A percentile compares a stretch with the other conserved stretches of the same genome.
Conservation (phyloP, 495 filamentous ascomycete genomes). For the Talaromyces adpressus region DNA sequence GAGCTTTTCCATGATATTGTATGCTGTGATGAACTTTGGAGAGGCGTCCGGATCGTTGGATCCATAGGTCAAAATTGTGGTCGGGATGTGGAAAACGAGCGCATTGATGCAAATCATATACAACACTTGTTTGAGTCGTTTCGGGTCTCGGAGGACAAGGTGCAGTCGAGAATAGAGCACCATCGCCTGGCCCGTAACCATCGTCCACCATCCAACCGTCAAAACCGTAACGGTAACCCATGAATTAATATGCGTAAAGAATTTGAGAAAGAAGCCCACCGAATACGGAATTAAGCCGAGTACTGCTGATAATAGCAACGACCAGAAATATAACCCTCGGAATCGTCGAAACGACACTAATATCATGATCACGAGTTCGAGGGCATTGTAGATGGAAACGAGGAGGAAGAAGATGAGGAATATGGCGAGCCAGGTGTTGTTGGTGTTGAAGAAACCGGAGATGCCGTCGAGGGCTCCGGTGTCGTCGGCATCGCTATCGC, state of each 20-base stretch:
- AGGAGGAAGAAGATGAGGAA: slow-evolving; percentile 38
- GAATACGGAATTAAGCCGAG: slow-evolving; percentile 42
- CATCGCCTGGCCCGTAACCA: slow-evolving; percentile 47
- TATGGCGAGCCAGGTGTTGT: slow-evolving; percentile 22
- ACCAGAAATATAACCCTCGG: slow-evolving; percentile 49
- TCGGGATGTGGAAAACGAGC: slow-evolving; percentile 41
- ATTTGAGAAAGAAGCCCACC: slow-evolving; percentile 45
- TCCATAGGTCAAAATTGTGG: slow-evolving; percentile 43
- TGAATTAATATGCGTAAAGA: slow-evolving; percentile 30
- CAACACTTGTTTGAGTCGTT: slow-evolving; percentile 31
- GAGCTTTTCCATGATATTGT: slow-evolving; percentile 49
- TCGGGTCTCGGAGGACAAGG: slow-evolving; percentile 40
- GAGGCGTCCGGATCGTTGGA: slow-evolving; percentile 26
- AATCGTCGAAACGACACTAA: slow-evolving; percentile 45
- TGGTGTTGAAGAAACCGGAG: slow-evolving; percentile 24
- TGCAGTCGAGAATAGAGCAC: slow-evolving; percentile 47
- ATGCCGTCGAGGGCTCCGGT: slow-evolving; percentile 26
- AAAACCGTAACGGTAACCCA: slow-evolving; percentile 36
- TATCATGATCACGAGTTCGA: slow-evolving; percentile 42
- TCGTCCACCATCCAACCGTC: slow-evolving; percentile 45
- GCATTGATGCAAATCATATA: slow-evolving; percentile 38
- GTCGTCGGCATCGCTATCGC: neutral
- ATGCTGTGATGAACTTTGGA: slow-evolving; percentile 31
- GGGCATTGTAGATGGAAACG: slow-evolving; percentile 43
- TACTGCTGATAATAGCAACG: slow-evolving; percentile 36